These are phyloP conservation scores for Catenaria anguillulae DNA, from an alignment of 371 early-diverging fungal genomes.

Conservation along the genomic window DNA sequence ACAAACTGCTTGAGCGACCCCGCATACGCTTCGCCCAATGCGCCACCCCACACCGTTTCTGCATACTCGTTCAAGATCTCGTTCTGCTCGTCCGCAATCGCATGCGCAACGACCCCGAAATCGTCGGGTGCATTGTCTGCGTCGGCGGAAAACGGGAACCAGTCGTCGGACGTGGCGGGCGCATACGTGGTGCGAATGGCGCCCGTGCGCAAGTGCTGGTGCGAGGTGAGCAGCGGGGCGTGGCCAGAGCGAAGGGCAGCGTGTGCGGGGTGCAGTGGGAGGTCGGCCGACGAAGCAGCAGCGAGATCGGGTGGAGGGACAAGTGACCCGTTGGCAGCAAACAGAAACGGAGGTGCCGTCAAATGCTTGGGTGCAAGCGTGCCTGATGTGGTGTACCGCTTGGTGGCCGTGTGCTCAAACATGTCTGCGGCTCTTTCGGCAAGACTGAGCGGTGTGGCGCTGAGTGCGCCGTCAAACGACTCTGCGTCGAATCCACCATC, in stretches of 20 bases:
- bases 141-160: background rate
- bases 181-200: background rate
- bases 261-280: no score
- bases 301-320: background rate
- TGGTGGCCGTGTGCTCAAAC: no score
- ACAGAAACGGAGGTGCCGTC: background rate
- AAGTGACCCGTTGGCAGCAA: background rate
- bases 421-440: background rate
- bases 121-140: background rate
- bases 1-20: background rate
- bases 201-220: background rate
- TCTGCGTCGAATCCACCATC: no score
- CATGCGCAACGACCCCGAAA: no score
- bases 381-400: no score
- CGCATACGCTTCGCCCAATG: slow-evolving; percentile 3
- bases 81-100: background rate
- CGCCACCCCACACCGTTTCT: background rate
- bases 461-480: no score
- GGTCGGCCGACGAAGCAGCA: background rate
- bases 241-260: no score
- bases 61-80: background rate
- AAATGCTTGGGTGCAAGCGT: no score
- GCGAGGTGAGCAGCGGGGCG: background rate
- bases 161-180: background rate
- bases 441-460: background rate